phyloP scores from a whole-genome alignment of 129 eudicot genomes.

The Centrapalus pauciflorus region DNA sequence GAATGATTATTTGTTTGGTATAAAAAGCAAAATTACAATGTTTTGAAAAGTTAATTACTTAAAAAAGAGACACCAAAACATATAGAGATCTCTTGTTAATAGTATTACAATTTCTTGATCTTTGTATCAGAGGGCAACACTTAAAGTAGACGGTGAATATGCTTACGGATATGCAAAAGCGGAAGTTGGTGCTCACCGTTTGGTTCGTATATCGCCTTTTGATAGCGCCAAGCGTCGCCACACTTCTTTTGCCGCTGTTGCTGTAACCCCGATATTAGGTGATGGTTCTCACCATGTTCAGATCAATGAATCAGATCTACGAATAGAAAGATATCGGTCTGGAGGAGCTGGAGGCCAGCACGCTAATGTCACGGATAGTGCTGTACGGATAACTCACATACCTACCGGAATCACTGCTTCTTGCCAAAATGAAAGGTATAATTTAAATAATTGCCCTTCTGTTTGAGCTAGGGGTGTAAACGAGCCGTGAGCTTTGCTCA shows the following conservation, averaged over 20 bases:
- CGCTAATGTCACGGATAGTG: slow-evolving; percentile 74
- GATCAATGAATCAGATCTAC: slow-evolving; percentile 70
- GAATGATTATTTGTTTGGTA: not conserved
- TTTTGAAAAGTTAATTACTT: not conserved
- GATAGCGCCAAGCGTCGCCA: slow-evolving; percentile 77
- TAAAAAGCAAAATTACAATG: too few species aligned
- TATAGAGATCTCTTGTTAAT: not conserved
- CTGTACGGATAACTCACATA: slow-evolving; percentile 69
- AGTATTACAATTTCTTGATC: not conserved
- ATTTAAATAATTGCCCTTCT: too few species aligned
- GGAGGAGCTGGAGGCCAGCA: slow-evolving; percentile 81
- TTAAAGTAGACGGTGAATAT: slow-evolving; percentile 69
- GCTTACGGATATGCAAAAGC: slow-evolving; percentile 86
- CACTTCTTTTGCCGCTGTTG: slow-evolving; percentile 78
- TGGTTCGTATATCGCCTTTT: slow-evolving; percentile 72
- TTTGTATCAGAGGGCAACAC: slow-evolving; percentile 52
- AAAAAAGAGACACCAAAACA: too few species aligned
- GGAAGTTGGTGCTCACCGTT: slow-evolving; percentile 69
- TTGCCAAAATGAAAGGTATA: slow-evolving; percentile 83
- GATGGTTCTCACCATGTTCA: slow-evolving; percentile 51
- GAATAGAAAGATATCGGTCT: slow-evolving; percentile 57
- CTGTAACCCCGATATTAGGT: slow-evolving; percentile 66
- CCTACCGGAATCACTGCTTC: slow-evolving; percentile 73
- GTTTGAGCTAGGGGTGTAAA: too few species aligned
- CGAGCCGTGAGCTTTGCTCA: too few species aligned